Conservation (phyloP, 768 basidiomycete species). For the Hysterangium stoloniferum region DNA sequence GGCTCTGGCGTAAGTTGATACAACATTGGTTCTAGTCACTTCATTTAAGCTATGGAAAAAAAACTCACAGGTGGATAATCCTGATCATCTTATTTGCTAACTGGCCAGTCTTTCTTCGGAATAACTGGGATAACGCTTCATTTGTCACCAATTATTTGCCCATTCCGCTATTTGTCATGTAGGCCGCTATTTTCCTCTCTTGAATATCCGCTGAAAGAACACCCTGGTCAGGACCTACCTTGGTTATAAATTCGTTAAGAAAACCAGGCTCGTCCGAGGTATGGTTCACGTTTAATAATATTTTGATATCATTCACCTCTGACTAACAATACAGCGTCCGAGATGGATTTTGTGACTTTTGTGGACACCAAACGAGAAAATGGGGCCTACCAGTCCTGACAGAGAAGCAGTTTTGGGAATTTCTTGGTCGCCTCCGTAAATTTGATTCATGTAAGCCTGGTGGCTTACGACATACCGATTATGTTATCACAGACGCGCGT, state of each 20-base stretch:
- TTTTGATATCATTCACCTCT: not conserved
- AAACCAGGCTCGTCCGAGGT: not conserved
- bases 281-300: not conserved
- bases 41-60: not conserved
- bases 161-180: slow-evolving; percentile 5
- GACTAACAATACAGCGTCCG: not conserved
- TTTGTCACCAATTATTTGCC: slow-evolving; percentile 85
- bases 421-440: too few species aligned
- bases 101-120: slow-evolving; percentile 39
- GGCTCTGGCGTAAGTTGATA: slow-evolving; percentile 21
- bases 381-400: too few species aligned
- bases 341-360: slow-evolving; percentile 2
- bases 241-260: not conserved
- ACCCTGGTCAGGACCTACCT: not conserved
- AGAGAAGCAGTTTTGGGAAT: too few species aligned
- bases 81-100: slow-evolving; percentile 14
- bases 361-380: not conserved
- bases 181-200: not conserved
- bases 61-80: slow-evolving; percentile 14
- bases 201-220: not conserved
- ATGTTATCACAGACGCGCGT: too few species aligned
- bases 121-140: slow-evolving; percentile 44
- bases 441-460: too few species aligned
- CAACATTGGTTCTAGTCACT: too few species aligned
- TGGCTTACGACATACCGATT: too few species aligned